A percentile compares a stretch with the other conserved stretches of the same genome.
These are phyloP conservation scores for Yamadazyma dushanensis DNA, from an alignment of 1,139 yeast genomes.

Conservation along the genomic window DNA sequence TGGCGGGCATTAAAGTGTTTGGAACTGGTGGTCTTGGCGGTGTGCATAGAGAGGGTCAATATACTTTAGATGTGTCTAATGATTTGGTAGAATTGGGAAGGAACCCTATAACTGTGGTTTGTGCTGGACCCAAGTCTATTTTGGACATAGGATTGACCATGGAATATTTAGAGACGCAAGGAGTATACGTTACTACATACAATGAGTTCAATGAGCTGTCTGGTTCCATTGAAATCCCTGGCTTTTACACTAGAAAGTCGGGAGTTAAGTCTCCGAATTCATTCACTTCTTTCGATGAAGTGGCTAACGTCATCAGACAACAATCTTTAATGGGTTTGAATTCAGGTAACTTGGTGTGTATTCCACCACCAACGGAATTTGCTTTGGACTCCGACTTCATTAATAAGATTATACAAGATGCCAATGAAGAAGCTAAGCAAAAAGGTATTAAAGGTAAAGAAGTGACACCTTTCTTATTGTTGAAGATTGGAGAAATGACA, in stretches of 20 bases:
- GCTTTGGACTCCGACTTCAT: slow-evolving; percentile 61
- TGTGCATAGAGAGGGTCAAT: slow-evolving; percentile 77
- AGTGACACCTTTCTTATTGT: slow-evolving; percentile 74
- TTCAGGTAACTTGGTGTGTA: slow-evolving; percentile 76
- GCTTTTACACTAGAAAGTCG: slow-evolving; percentile 77
- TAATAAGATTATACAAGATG: slow-evolving; percentile 54
- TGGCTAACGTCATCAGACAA: slow-evolving; percentile 60
- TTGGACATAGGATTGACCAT: slow-evolving; percentile 77
- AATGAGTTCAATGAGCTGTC: slow-evolving; percentile 33
- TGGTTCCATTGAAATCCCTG: slow-evolving; percentile 56
- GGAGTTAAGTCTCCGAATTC: slow-evolving; percentile 71
- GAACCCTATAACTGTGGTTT: slow-evolving; percentile 84
- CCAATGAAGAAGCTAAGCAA: slow-evolving; percentile 56
- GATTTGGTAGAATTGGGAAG: slow-evolving; percentile 82
- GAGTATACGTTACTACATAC: slow-evolving; percentile 56
- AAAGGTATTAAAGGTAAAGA: slow-evolving; percentile 66
- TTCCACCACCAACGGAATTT: slow-evolving; percentile 71
- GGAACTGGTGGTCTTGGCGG: slow-evolving; percentile 97
- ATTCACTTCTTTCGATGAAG: slow-evolving; percentile 51
- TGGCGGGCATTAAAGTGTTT: slow-evolving; percentile 79
- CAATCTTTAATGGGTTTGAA: slow-evolving; percentile 53
- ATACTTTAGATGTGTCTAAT: slow-evolving; percentile 80
- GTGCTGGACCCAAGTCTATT: slow-evolving; percentile 89
- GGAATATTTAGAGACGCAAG: slow-evolving; percentile 89
- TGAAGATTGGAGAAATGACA: slow-evolving; percentile 64